These are phyloP conservation scores for Vanrija sp. DNA, from an alignment of 1,284 basidiomycete genomes.

Conservation along the genomic window DNA sequence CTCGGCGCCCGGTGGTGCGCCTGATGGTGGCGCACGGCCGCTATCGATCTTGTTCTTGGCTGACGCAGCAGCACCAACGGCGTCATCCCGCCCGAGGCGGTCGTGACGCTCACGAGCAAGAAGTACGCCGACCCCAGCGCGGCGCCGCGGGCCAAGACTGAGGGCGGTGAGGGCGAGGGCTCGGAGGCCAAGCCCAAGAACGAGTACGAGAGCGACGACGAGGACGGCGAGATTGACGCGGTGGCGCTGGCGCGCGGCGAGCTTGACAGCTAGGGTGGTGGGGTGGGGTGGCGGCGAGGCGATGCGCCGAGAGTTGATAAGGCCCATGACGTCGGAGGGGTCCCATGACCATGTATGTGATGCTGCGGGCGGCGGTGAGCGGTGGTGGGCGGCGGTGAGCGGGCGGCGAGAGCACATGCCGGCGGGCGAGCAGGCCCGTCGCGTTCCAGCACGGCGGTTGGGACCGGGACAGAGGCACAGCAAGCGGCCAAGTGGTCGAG, in stretches of 20 bases:
- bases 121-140: constrained; percentile 53
- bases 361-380: too few relatives aligned
- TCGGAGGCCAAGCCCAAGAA: constrained; percentile 50
- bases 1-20: constrained; percentile 7
- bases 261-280: constrained; percentile 59
- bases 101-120: constrained; percentile 57
- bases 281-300: too few relatives aligned
- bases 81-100: constrained; percentile 61
- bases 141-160: constrained; percentile 57
- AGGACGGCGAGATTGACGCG: constrained; percentile 55
- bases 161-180: constrained; percentile 31
- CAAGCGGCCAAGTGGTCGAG: too few relatives aligned
- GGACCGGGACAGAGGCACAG: too few relatives aligned
- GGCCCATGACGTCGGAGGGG: too few relatives aligned
- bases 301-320: too few relatives aligned
- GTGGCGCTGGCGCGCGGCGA: constrained; percentile 61
- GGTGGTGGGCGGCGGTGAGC: too few relatives aligned
- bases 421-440: too few relatives aligned
- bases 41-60: neutral
- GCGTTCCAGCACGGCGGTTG: too few relatives aligned
- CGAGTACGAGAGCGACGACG: constrained; percentile 53
- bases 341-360: too few relatives aligned
- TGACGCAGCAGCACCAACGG: constrained; percentile 59
- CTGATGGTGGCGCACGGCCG: constrained; percentile 58
- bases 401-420: too few relatives aligned